phyloP scores from a whole-genome alignment of 2,329 filamentous ascomycete genomes.

The Cercospora zeina region DNA sequence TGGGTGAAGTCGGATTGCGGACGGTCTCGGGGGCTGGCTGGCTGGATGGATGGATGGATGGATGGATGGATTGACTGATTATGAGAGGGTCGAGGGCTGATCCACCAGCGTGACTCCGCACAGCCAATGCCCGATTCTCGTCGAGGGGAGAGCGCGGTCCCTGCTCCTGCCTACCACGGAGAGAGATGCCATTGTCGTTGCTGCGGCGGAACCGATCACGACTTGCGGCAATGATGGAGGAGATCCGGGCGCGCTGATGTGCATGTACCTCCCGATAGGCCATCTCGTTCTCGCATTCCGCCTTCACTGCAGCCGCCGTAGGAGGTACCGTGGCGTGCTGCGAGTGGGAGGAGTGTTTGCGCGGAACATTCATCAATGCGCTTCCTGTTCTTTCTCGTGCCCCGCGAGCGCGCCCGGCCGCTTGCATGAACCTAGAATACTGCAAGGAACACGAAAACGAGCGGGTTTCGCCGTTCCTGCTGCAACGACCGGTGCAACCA shows the following conservation, averaged over 20 bases:
- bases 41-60: not conserved
- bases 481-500: not conserved
- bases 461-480: conserved; percentile 2
- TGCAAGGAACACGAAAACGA: conserved; percentile 17
- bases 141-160: no score
- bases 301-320: not conserved
- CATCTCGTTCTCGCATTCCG: conserved; percentile 4
- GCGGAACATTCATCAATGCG: conserved; percentile 7
- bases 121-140: no score
- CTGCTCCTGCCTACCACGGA: no score
- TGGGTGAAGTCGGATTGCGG: conserved; percentile 17
- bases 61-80: not conserved
- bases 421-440: not conserved
- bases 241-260: not conserved
- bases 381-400: conserved; percentile 17
- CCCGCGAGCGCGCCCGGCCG: not conserved
- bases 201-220: no score
- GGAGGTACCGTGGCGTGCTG: not conserved
- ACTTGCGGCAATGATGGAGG: not conserved
- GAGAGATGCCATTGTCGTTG: no score
- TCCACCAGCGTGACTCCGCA: not conserved
- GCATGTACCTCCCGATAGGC: not conserved
- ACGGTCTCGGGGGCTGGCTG: conserved; percentile 15
- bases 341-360: not conserved
- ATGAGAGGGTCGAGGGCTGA: not conserved